These are phyloP conservation scores for Salmacisia buchloeana DNA, from an alignment of 1,284 basidiomycete genomes.

Conservation along the genomic window DNA sequence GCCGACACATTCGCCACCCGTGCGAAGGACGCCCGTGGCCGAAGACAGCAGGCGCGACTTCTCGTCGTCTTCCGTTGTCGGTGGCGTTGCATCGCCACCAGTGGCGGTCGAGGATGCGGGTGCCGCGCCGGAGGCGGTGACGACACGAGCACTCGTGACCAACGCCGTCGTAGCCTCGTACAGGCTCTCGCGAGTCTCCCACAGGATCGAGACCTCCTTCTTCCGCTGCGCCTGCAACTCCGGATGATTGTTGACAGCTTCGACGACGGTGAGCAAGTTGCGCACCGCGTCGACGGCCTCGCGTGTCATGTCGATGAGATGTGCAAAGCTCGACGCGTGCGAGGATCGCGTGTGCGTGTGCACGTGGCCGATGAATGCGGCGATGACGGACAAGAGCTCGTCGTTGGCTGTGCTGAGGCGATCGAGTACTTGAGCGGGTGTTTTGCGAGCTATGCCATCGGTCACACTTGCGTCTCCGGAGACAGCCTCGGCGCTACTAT, in stretches of 20 bases:
- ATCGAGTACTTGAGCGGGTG: slow-evolving; percentile 58
- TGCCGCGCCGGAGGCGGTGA: slow-evolving; percentile 53
- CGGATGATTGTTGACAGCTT: slow-evolving; percentile 55
- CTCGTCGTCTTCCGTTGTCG: slow-evolving; percentile 64
- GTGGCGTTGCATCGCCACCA: slow-evolving; percentile 53
- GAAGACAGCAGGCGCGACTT: slow-evolving; percentile 67
- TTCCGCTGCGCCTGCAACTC: slow-evolving; percentile 26
- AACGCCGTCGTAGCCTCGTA: slow-evolving; percentile 80
- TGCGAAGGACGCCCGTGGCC: slow-evolving; percentile 76
- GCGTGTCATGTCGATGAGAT: slow-evolving; percentile 85
- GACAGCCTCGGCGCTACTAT: slow-evolving; percentile 60
- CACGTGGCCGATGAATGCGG: slow-evolving; percentile 92
- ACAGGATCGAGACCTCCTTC: slow-evolving; percentile 32
- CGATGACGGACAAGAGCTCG: slow-evolving; percentile 77
- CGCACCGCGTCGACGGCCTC: slow-evolving; percentile 90
- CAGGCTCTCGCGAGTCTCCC: slow-evolving; percentile 68
- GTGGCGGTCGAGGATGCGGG: slow-evolving; percentile 46
- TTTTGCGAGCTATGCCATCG: slow-evolving; percentile 67
- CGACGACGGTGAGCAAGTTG: slow-evolving; percentile 83
- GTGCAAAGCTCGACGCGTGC: slow-evolving; percentile 78
- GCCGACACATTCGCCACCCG: slow-evolving; percentile 40
- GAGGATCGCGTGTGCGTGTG: slow-evolving; percentile 82
- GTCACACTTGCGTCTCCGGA: slow-evolving; percentile 51
- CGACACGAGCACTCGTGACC: slow-evolving; percentile 70
- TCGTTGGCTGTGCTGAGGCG: slow-evolving; percentile 59